A percentile compares a stretch with the other conserved stretches of the same genome.
phyloP scores from a whole-genome alignment of 768 basidiomycete species.

The Trametes cinnabarina region DNA sequence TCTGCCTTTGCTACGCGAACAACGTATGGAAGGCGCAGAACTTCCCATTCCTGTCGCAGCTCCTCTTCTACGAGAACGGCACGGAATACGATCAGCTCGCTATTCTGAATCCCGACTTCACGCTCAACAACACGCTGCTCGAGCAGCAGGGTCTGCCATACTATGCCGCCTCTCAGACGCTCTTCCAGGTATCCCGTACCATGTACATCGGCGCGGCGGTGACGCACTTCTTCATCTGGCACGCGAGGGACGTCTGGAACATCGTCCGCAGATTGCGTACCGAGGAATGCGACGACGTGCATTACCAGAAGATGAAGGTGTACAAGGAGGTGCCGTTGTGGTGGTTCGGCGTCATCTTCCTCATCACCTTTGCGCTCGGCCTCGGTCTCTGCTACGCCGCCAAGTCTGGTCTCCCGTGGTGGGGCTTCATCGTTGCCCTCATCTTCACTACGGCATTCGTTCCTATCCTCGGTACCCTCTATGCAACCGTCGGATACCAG shows the following conservation, averaged over 20 bases:
- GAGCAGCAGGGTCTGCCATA: constrained; percentile 46
- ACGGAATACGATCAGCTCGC: constrained; percentile 49
- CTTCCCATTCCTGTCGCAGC: constrained; percentile 48
- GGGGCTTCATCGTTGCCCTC: constrained; percentile 46
- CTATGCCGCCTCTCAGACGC: constrained; percentile 45
- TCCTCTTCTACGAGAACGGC: constrained; percentile 43
- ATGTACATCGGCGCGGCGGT: constrained; percentile 46
- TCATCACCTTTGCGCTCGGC: constrained; percentile 45
- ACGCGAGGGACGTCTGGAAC: constrained; percentile 16
- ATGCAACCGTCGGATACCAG: constrained; percentile 42
- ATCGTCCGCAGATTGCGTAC: constrained; percentile 23
- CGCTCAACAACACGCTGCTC: constrained; percentile 49
- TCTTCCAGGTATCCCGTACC: constrained; percentile 30
- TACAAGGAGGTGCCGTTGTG: constrained; percentile 43
- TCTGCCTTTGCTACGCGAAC: constrained; percentile 41
- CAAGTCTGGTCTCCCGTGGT: constrained; percentile 55
- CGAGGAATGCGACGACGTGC: constrained; percentile 42
- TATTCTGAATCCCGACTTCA: constrained; percentile 53
- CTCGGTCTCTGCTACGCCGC: constrained; percentile 53
- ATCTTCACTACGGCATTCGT: constrained; percentile 49
- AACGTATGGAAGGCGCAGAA: constrained; percentile 56
- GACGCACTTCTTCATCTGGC: constrained; percentile 36
- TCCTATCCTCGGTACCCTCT: constrained; percentile 53
- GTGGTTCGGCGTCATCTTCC: constrained; percentile 46
- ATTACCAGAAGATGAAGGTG: constrained; percentile 55